Base-by-base conservation (phyloP, 1,284 basidiomycete species). In the Trametes sp. region DNA sequence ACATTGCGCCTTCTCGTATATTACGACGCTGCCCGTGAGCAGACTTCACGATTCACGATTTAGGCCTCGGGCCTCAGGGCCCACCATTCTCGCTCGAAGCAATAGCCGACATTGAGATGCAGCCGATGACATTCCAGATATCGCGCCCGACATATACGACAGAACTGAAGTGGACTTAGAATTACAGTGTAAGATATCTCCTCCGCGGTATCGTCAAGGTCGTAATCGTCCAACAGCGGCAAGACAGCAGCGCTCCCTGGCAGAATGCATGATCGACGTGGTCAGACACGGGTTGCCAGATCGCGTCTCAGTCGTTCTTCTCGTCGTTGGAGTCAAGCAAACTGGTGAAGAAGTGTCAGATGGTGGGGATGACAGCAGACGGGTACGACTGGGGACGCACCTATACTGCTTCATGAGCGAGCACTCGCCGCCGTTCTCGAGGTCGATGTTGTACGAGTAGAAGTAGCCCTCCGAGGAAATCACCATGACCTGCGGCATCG, bases 381-480 rank as follows among this genome's bases (percentile, higher is more conserved):
- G 45, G 28, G 38, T 42, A 23, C 2, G 24, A 8, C 21, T 5
- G 31, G 5, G n/a, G 19, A 65, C 82, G 46, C 64, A 87, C 86
- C 86, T 93, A 73, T 96, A 97, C 76, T 97, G 95, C 80, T 98
- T 98, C 84, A 95, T 91, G 69, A 99, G 77, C 9, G 92, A 86
- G 72, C 98, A 98, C 76, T 99, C 97, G 4, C 97, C 98, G 11
- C 98, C 98, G 57, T 92, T 90, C 77, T 99, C 96, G 58, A 99
- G 80, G 77, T 99, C 97, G 72, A 99, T 97, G 72, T 86, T 93
- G 77, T 99, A 99, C 9, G 91, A 89, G 74, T 98, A 98, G 75
- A 98, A 98, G 70, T 95, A 92, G 0, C 97, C 97, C 67, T 98
- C 96, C 0, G 94, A 94, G 0, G 95, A 96, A 55, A 98, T 89